Base-by-base conservation (phyloP, 345 rosid genomes). In the Capsella bursapastoris region DNA sequence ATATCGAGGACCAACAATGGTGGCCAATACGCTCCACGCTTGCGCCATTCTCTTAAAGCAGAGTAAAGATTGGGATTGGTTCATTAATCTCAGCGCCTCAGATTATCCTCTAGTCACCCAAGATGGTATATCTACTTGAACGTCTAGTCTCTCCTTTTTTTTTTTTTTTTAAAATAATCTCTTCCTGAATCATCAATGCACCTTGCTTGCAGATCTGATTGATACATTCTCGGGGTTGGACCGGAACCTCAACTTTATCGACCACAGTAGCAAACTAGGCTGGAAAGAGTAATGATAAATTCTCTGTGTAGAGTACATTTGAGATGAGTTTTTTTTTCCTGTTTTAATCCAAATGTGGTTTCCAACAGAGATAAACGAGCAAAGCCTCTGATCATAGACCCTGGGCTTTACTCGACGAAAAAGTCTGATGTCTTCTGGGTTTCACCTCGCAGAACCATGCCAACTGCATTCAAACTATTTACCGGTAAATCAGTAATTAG, bases 351-450 rank as follows among this genome's bases (percentile, higher is more conserved):
- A 47, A 55, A 29, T 34, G 66, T n/a, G 27, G 11, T 73, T 35
- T 43, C 72, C 49, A 47, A 68, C 84, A 96, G 98, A 83, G 96
- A 92, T 0, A 90, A 90, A 67, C 87, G 98, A 29, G 99, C 97
- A 41, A 90, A 84, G 96, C 99, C 99, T 15, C 80, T 96, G 89
- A 90, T 96, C 66, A 63, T 96, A 64, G 99, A 96, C 70, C 99
- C 99, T 32, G 99, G 99, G 59, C 95, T 96, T 28, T 96, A 92
- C 78, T 80, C 76, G 22, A 68, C 84, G 12, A 84, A 76, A n/a
- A 96, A 96, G 77, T 72, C 86, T n/a, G 96, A 92, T 71, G 78
- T 95, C 62, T 88, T 68, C 57, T 87, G 88, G 96, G 98, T 90
- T 59, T 77, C 88, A 34, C 96, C 92, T 8, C 80, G 81, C 63